These are phyloP conservation scores for Endocalyx cinctus DNA, from an alignment of 2,329 filamentous ascomycete genomes.

Conservation along the genomic window DNA sequence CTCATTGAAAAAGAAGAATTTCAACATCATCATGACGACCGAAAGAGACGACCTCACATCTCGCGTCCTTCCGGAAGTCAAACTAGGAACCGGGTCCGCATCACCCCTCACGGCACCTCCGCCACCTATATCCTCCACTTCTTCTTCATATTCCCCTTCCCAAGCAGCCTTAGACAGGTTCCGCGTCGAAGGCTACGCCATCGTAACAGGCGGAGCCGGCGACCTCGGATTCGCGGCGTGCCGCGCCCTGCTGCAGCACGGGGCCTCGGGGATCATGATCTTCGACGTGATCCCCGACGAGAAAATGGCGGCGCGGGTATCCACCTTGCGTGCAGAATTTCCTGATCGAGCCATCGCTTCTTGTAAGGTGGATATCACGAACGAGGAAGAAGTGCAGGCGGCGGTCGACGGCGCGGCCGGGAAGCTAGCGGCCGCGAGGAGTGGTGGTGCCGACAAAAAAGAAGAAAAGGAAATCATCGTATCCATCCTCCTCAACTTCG, in stretches of 20 bases:
- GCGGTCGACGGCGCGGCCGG: slow-evolving; percentile 20
- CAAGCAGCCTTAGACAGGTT: slow-evolving; percentile 23
- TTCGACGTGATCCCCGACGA: slow-evolving; percentile 25
- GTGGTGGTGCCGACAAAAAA: too few relatives aligned
- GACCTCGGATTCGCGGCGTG: slow-evolving; percentile 24
- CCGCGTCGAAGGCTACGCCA: slow-evolving; percentile 22
- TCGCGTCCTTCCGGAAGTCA: slow-evolving; percentile 20
- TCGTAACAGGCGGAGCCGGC: slow-evolving; percentile 28
- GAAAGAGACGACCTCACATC: slow-evolving; percentile 20
- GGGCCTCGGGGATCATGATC: slow-evolving; percentile 25
- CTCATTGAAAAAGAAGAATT: slow-evolving; percentile 3
- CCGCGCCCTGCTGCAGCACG: slow-evolving; percentile 27
- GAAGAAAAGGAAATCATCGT: slow-evolving; percentile 27
- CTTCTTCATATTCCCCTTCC: slow-evolving; percentile 12
- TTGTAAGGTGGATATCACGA: slow-evolving; percentile 55
- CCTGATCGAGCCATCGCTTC: slow-evolving; percentile 47
- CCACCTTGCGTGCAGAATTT: slow-evolving; percentile 47
- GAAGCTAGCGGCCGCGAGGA: too few relatives aligned
- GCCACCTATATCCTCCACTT: slow-evolving; percentile 14
- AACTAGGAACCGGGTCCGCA: slow-evolving; percentile 17
- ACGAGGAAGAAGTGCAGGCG: slow-evolving; percentile 39
- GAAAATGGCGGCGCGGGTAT: too few relatives aligned
- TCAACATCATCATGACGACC: too few relatives aligned
- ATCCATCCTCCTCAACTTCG: slow-evolving; percentile 58
- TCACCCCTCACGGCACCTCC: slow-evolving; percentile 20